A percentile compares a stretch with the other conserved stretches of the same genome.
These are phyloP conservation scores for Stentor roeselii DNA, from an alignment of 73 alveolate genomes.

Conservation along the genomic window DNA sequence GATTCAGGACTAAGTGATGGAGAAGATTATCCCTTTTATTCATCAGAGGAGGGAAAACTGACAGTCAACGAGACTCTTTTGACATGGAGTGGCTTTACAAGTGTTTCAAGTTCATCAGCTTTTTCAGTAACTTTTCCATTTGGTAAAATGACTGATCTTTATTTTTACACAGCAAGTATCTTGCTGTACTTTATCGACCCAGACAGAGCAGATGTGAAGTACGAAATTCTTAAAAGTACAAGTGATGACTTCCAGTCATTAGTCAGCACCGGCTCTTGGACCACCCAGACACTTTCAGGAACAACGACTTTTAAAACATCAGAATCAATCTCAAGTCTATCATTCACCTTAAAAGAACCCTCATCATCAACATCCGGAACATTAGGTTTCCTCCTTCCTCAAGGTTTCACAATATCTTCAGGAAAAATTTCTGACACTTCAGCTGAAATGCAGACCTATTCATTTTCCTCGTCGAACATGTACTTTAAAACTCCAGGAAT, in stretches of 20 bases:
- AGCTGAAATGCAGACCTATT: not conserved
- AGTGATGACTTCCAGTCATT: not conserved
- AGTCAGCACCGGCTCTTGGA: not conserved
- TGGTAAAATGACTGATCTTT: not conserved
- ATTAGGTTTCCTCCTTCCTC: not conserved
- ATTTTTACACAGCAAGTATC: not conserved
- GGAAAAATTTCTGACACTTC: not conserved
- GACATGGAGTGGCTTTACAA: not conserved
- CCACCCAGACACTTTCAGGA: not conserved
- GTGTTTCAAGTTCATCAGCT: not conserved
- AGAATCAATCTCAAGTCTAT: not conserved
- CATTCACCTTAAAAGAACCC: not conserved
- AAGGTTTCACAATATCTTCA: not conserved
- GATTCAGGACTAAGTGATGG: not conserved
- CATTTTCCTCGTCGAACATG: not conserved
- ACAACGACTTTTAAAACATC: not conserved
- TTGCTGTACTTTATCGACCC: not conserved
- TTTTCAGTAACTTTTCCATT: not conserved
- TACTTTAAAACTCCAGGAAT: not conserved
- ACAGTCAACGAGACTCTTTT: not conserved
- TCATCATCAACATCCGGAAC: not conserved
- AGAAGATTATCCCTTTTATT: not conserved
- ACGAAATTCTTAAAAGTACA: not conserved
- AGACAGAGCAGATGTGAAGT: not conserved
- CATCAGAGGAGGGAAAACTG: not conserved